These are phyloP conservation scores for Elsinoe ampelina DNA, from an alignment of 2,329 filamentous ascomycete genomes.

Conservation along the genomic window DNA sequence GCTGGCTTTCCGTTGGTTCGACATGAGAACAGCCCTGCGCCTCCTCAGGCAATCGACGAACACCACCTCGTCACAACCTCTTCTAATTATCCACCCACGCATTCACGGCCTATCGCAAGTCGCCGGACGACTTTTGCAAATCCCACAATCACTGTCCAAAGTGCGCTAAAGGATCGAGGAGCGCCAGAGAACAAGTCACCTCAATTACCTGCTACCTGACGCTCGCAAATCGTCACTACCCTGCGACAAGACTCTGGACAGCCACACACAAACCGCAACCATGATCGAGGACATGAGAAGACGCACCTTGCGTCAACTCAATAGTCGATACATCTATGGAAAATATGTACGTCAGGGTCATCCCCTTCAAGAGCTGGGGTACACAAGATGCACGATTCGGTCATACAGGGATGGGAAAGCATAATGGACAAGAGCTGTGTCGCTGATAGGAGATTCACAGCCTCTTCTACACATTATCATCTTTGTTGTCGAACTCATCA, in stretches of 20 bases:
- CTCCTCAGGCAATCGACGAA: slow-evolving; percentile 9
- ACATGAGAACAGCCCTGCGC: neutral
- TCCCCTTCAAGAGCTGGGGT: slow-evolving; percentile 8
- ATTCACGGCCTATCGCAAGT: neutral
- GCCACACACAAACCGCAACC: slow-evolving; percentile 6
- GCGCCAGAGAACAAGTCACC: neutral
- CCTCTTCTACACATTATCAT: slow-evolving; percentile 78
- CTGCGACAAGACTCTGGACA: neutral
- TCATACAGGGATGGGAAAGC: neutral
- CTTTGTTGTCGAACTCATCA: slow-evolving; percentile 78
- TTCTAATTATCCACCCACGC: neutral
- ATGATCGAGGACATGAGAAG: slow-evolving; percentile 13
- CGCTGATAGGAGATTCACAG: slow-evolving; percentile 39
- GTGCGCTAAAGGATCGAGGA: neutral
- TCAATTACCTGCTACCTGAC: neutral
- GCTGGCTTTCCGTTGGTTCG: neutral
- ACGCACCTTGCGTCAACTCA: slow-evolving; percentile 45
- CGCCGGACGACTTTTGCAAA: neutral
- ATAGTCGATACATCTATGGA: slow-evolving; percentile 64
- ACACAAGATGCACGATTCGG: neutral
- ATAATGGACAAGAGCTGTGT: neutral
- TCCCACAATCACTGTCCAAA: neutral
- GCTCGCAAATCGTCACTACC: slow-evolving; percentile 12
- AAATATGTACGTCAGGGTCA: slow-evolving; percentile 53
- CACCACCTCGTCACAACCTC: neutral